Evolutionary conservation across 192 early-diverging fungal genomes (phyloP).

Genomic region (Cetraspora pellucida): DNA sequence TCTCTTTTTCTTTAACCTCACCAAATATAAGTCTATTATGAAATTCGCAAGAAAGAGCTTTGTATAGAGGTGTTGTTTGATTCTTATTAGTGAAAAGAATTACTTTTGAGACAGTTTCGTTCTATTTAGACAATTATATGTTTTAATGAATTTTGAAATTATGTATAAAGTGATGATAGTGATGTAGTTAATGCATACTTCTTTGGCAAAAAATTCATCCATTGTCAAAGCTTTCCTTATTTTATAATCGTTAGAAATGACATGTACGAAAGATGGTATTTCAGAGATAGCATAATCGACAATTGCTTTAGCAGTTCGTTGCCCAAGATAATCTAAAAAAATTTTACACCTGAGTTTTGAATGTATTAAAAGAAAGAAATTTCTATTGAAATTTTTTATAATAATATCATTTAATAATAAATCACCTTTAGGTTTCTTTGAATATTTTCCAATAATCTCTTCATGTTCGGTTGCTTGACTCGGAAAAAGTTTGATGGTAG

Average conservation of each 20-base stretch:
- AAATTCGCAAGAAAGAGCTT: slow-evolving; percentile 81
- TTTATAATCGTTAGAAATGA: slow-evolving; percentile 54
- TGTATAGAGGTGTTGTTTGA: slow-evolving; percentile 80
- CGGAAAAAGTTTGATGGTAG: slow-evolving; percentile 83
- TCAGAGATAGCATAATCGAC: slow-evolving; percentile 69
- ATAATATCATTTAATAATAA: slow-evolving; percentile 2
- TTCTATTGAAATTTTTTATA: not conserved
- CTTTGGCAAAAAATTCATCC: slow-evolving; percentile 58
- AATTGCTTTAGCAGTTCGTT: slow-evolving; percentile 71
- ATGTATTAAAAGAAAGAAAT: not conserved
- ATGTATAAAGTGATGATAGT: slow-evolving; percentile 1
- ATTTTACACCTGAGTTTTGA: slow-evolving; percentile 33
- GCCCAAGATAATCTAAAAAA: slow-evolving; percentile 70
- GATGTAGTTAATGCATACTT: slow-evolving; percentile 43
- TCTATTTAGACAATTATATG: slow-evolving; percentile 37
- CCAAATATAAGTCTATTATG: slow-evolving; percentile 70
- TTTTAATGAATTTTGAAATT: not conserved
- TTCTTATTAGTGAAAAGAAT: slow-evolving; percentile 80
- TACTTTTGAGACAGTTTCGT: slow-evolving; percentile 63
- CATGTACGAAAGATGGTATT: slow-evolving; percentile 62
- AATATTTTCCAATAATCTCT: slow-evolving; percentile 43
- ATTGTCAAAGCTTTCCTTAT: slow-evolving; percentile 53
- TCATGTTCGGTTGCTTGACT: slow-evolving; percentile 45
- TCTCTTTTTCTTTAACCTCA: slow-evolving; percentile 62
- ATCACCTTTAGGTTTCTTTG: slow-evolving; percentile 43